Evolutionary conservation across 176 grass and related monocot species (phyloP).

Genomic region (Zea luxurians): DNA sequence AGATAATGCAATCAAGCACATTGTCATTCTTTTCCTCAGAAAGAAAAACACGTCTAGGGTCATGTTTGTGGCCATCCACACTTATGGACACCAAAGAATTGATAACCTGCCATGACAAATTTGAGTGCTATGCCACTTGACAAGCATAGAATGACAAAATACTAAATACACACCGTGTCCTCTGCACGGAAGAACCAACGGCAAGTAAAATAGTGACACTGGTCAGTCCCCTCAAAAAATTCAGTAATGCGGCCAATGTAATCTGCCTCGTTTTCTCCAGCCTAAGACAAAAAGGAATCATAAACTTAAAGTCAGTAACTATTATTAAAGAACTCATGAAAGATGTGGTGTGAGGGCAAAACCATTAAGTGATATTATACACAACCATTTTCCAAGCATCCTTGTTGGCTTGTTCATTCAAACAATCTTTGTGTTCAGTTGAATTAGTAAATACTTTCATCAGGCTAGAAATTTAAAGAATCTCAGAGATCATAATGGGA

Average conservation of each 20-base stretch:
- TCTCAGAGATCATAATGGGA: not conserved
- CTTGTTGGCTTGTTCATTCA: not conserved
- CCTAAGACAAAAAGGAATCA: constrained; percentile 32
- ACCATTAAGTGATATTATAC: not conserved
- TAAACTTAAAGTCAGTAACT: not conserved
- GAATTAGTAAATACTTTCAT: not conserved
- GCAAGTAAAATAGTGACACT: constrained; percentile 55
- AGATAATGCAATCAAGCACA: constrained; percentile 63
- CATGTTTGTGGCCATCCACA: constrained; percentile 38
- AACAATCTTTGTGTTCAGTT: not conserved
- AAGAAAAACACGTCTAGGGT: constrained; percentile 74
- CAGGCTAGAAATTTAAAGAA: not conserved
- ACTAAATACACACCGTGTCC: constrained; percentile 56
- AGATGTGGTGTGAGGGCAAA: not conserved
- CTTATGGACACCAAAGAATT: constrained; percentile 35
- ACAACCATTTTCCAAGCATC: not conserved
- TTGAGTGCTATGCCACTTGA: not conserved
- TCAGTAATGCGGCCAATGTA: constrained; percentile 80
- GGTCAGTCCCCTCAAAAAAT: constrained; percentile 63
- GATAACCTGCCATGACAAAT: constrained; percentile 17
- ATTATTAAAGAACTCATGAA: not conserved
- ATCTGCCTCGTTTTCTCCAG: constrained; percentile 49
- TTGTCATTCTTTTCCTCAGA: constrained; percentile 90
- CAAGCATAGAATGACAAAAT: not conserved
- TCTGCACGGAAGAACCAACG: constrained; percentile 78